Base-by-base conservation (phyloP, 2,329 filamentous ascomycete species). In the Neopestalotiopsis rosae region DNA sequence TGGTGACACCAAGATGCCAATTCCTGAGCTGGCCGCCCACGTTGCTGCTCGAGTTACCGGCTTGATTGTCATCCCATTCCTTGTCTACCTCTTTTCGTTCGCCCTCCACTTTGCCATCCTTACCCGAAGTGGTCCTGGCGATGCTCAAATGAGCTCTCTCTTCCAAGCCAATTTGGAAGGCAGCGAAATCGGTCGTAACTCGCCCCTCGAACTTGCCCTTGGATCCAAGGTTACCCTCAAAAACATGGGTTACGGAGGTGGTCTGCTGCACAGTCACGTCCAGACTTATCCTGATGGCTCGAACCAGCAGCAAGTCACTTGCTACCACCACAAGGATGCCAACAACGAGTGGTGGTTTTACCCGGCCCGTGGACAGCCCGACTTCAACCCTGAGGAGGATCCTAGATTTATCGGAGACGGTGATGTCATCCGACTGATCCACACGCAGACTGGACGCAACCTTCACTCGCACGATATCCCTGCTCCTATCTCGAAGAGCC, bases 341-440 rank as follows among this genome's bases (percentile, higher is more conserved):
- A 99, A 99, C 89, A 99, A 99, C 80, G 96, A 99, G 81, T 99
- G 96, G 96, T 97, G 97, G 84, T 95, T 99, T 83, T 98, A 98
- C 81, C 96, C 96, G 32, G 97, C 95, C 84, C 93, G 97, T 71
- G 82, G 86, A 67, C 89, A 97, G 69, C 82, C 87, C 30, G 91
- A 92, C 20, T 97, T 91, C 77, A 87, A 95, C 75, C 82, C 89
- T 4, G 90, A 93, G 69, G 90, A 84, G n/a, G 87, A 90, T 69
- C 89, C 92, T 45, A 86, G 94, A 71, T 97, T 91, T 78, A 89
- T 98, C 74, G 91, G 88, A 17, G 91, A 99, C 78, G 91, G 91
- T 71, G 89, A 92, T 76, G 84, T 89, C 69, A 89, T 99, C 75
- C 95, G 96, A 74, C 86, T 99, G 30, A 94, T 99, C 73, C 96